Evolutionary conservation across 192 early-diverging fungal genomes (phyloP).

Genomic region (Backusella sp.): DNA sequence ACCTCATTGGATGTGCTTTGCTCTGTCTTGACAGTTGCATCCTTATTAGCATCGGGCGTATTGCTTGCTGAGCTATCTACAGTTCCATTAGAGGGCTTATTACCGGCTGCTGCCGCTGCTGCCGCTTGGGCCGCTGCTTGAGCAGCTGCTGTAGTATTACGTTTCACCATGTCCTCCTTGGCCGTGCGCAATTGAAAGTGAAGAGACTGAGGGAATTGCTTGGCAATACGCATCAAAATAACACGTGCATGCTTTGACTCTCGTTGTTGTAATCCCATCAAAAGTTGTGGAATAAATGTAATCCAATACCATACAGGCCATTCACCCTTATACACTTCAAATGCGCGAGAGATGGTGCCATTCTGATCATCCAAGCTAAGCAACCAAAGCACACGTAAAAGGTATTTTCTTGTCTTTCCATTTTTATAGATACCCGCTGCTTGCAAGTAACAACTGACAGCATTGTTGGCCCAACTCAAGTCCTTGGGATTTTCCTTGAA

Average conservation of each 20-base stretch:
- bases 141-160: slow-evolving; percentile 23
- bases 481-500: slow-evolving; percentile 85
- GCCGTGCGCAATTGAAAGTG: slow-evolving; percentile 94
- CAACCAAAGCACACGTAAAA: slow-evolving; percentile 93
- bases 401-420: slow-evolving; percentile 82
- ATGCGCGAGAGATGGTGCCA: slow-evolving; percentile 73
- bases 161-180: slow-evolving; percentile 84
- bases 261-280: slow-evolving; percentile 72
- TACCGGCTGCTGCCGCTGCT: background rate
- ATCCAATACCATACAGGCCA: slow-evolving; percentile 98
- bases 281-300: slow-evolving; percentile 94
- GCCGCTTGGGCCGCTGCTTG: background rate
- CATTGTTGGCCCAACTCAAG: slow-evolving; percentile 79
- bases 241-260: slow-evolving; percentile 81
- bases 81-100: slow-evolving; percentile 14
- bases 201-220: slow-evolving; percentile 85
- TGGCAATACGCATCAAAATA: slow-evolving; percentile 92
- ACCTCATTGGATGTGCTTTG: background rate
- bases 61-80: slow-evolving; percentile 6
- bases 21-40: background rate
- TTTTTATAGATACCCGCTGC: slow-evolving; percentile 88
- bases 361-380: slow-evolving; percentile 83
- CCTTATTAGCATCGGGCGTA: background rate
- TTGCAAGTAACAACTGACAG: slow-evolving; percentile 95
- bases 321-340: slow-evolving; percentile 90